Evolutionary conservation across 2,329 filamentous ascomycete genomes (phyloP).

Genomic region (Beauveria caledonica): DNA sequence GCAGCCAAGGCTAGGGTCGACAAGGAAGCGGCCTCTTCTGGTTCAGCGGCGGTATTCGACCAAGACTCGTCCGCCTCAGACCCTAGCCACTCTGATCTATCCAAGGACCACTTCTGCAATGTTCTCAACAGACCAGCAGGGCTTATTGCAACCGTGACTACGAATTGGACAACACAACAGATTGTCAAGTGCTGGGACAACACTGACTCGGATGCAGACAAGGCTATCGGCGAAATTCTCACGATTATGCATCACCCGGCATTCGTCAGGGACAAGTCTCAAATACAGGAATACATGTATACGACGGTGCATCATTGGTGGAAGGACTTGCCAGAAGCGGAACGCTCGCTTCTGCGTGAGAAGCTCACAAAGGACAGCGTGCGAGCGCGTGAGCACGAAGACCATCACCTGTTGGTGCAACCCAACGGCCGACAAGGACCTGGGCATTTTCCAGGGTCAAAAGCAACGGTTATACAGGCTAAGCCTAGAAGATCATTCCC

Average conservation of each 20-base stretch:
- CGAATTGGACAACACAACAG: conserved; percentile 22
- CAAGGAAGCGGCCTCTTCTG: conserved; percentile 39
- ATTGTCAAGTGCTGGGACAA: conserved; percentile 58
- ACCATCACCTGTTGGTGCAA: conserved; percentile 20
- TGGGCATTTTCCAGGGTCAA: conserved; percentile 20
- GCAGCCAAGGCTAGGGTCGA: conserved; percentile 23
- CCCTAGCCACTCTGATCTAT: conserved; percentile 70
- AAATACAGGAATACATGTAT: conserved; percentile 79
- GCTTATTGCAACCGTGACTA: conserved; percentile 21
- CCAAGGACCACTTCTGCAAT: conserved; percentile 72
- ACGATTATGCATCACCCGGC: conserved; percentile 81
- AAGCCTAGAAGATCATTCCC: conserved; percentile 17
- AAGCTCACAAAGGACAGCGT: conserved; percentile 22
- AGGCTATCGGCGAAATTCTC: conserved; percentile 67
- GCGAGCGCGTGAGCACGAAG: conserved; percentile 19
- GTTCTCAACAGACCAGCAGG: conserved; percentile 36
- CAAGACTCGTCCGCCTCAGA: conserved; percentile 63
- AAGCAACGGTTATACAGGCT: conserved; percentile 16
- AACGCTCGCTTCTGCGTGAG: conserved; percentile 17
- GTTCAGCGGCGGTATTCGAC: conserved; percentile 54
- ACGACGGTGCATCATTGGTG: conserved; percentile 70
- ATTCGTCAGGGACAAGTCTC: conserved; percentile 59
- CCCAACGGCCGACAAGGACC: conserved; percentile 17
- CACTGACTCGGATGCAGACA: conserved; percentile 62
- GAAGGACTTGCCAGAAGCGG: conserved; percentile 33